Conservation (phyloP, 2,329 filamentous ascomycete species). For the Sphaerulina vaccinii region DNA sequence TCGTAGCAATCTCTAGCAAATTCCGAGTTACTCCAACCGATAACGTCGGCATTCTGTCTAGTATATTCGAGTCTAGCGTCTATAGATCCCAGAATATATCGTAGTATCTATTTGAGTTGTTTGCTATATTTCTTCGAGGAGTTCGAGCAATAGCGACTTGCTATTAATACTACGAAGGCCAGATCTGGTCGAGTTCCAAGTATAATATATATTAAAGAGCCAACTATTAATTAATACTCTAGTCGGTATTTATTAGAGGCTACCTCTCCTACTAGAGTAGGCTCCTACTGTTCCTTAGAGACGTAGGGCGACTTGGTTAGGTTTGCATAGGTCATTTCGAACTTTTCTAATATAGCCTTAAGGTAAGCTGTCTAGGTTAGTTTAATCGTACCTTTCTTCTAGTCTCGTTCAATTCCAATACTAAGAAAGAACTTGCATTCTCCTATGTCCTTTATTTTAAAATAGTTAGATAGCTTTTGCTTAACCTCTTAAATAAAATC, state of each 20-base stretch:
- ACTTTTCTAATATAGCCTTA: neutral
- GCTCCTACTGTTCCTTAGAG: neutral
- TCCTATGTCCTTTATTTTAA: neutral
- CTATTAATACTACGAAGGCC: conserved; percentile 6
- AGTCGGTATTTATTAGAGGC: neutral
- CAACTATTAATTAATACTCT: conserved; percentile 10
- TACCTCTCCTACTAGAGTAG: neutral
- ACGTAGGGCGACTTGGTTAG: neutral
- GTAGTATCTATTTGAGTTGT: neutral
- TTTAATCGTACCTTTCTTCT: neutral
- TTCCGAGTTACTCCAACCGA: neutral
- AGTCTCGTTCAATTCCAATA: neutral
- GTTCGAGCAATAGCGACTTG: neutral
- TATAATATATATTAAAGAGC: conserved; percentile 9
- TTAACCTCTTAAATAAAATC: neutral
- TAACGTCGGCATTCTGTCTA: neutral
- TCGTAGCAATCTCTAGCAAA: neutral
- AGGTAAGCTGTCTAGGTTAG: neutral
- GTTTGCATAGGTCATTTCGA: neutral
- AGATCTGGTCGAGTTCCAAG: conserved; percentile 8
- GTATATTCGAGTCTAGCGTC: neutral
- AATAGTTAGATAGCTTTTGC: neutral
- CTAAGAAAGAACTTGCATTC: neutral
- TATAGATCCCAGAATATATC: neutral
- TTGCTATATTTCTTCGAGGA: neutral